These are phyloP conservation scores for Davidsoniella virescens DNA, from an alignment of 2,329 filamentous ascomycete genomes.

Conservation along the genomic window DNA sequence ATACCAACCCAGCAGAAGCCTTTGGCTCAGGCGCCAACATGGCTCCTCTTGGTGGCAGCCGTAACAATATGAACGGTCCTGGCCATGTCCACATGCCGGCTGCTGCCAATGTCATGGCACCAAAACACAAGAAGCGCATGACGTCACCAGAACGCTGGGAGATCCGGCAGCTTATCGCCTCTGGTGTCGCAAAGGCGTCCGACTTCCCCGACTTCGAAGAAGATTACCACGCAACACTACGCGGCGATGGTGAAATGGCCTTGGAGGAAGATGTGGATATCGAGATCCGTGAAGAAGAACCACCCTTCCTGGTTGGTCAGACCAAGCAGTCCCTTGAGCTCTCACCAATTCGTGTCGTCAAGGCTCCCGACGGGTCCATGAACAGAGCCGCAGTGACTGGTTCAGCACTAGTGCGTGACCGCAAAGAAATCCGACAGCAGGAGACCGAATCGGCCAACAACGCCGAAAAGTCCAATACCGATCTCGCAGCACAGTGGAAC, in stretches of 20 bases:
- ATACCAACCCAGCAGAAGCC: conserved; percentile 60
- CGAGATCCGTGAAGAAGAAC: conserved; percentile 89
- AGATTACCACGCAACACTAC: conserved; percentile 76
- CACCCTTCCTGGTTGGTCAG: conserved; percentile 86
- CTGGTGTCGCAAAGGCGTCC: conserved; percentile 78
- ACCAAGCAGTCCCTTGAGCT: conserved; percentile 92
- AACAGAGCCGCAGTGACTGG: conserved; percentile 94
- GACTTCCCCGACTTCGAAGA: conserved; percentile 93
- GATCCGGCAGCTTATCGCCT: conserved; percentile 89
- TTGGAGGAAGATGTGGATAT: conserved; percentile 96
- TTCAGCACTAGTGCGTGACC: conserved; percentile 72
- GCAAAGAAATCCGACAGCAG: conserved; percentile 74
- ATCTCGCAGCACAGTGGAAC: conserved; percentile 83
- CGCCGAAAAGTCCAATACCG: conserved; percentile 55
- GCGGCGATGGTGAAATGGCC: conserved; percentile 74
- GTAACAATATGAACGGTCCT: conserved; percentile 22
- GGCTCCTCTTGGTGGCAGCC: conserved; percentile 54
- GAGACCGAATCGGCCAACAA: conserved; percentile 63
- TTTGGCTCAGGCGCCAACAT: conserved; percentile 84
- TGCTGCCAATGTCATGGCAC: conserved; percentile 19
- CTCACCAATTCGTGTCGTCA: conserved; percentile 89
- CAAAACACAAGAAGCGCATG: conserved; percentile 70
- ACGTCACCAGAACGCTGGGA: conserved; percentile 97
- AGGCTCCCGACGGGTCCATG: conserved; percentile 94
- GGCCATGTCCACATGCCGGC: conserved; percentile 18